Conservation (phyloP, 768 basidiomycete species). For the Russula emetica region DNA sequence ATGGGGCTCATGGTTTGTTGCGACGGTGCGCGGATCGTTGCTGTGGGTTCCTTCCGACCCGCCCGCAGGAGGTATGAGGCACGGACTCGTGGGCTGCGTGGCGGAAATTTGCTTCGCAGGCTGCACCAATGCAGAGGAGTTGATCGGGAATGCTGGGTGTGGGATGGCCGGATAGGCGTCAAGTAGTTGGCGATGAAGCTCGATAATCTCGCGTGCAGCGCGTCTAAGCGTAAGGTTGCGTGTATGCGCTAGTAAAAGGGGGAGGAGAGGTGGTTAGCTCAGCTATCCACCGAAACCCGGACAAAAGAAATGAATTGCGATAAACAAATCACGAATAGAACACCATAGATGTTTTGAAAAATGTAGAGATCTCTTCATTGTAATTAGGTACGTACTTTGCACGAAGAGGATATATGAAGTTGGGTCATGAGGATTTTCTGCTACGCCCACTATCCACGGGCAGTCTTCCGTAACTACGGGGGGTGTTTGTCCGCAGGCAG, state of each 20-base stretch:
- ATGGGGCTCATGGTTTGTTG: constrained; percentile 28
- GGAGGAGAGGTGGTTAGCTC: constrained; percentile 19
- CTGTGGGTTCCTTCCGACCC: constrained; percentile 41
- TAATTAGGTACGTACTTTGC: constrained; percentile 61
- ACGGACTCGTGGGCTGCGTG: constrained; percentile 79
- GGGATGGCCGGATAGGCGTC: constrained; percentile 55
- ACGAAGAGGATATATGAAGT: constrained; percentile 74
- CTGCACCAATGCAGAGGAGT: constrained; percentile 49
- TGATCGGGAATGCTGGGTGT: constrained; percentile 59
- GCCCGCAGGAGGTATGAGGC: constrained; percentile 65
- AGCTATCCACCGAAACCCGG: not conserved
- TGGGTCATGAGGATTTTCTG: constrained; percentile 61
- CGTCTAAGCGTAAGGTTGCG: constrained; percentile 85
- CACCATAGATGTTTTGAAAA: not conserved
- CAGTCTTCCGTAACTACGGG: constrained; percentile 72
- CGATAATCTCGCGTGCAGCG: constrained; percentile 67
- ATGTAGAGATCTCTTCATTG: not conserved
- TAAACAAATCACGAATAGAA: not conserved
- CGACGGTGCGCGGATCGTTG: constrained; percentile 20
- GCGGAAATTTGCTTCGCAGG: constrained; percentile 69
- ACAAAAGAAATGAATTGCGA: not conserved
- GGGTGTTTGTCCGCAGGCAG: constrained; percentile 41
- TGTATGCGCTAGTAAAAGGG: constrained; percentile 61
- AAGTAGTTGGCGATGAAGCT: constrained; percentile 73
- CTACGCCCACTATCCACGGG: constrained; percentile 83